Conservation (phyloP, 176 grass and related monocot genomes). For the Lolium perenne region DNA sequence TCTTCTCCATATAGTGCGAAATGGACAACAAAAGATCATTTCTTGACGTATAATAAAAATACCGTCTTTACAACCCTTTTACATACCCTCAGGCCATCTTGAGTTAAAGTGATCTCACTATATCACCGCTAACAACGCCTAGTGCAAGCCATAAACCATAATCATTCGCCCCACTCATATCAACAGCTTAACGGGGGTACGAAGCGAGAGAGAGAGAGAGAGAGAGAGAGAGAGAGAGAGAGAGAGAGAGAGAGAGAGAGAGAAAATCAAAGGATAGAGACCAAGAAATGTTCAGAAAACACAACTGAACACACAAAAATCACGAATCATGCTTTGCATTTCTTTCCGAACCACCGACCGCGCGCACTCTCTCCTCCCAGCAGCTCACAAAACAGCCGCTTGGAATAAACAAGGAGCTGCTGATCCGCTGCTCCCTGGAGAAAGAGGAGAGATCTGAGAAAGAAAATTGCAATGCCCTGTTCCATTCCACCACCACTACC, state of each 20-base stretch:
- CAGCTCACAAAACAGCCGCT: not conserved
- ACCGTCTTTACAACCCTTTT: too few species aligned
- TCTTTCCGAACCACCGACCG: not conserved
- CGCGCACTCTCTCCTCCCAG: too few species aligned
- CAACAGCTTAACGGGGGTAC: not conserved
- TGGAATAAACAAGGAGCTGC: not conserved
- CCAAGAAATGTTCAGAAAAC: not conserved
- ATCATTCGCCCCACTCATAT: constrained; percentile 36
- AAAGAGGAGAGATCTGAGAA: not conserved
- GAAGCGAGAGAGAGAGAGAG: not conserved
- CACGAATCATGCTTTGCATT: not conserved
- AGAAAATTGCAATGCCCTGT: not conserved
- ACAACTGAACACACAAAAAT: not conserved
- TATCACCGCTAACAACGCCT: not conserved
- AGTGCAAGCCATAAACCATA: constrained; percentile 22
- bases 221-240: not conserved
- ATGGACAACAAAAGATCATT: too few species aligned
- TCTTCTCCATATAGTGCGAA: too few species aligned
- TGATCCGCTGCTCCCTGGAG: not conserved
- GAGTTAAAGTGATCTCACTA: too few species aligned
- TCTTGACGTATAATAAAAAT: too few species aligned
- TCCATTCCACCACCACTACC: constrained; percentile 20
- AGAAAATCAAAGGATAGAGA: not conserved
- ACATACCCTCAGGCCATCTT: too few species aligned
- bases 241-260: not conserved